These are phyloP conservation scores for Salix purpurea DNA, from an alignment of 345 rosid species.

Conservation along the genomic window DNA sequence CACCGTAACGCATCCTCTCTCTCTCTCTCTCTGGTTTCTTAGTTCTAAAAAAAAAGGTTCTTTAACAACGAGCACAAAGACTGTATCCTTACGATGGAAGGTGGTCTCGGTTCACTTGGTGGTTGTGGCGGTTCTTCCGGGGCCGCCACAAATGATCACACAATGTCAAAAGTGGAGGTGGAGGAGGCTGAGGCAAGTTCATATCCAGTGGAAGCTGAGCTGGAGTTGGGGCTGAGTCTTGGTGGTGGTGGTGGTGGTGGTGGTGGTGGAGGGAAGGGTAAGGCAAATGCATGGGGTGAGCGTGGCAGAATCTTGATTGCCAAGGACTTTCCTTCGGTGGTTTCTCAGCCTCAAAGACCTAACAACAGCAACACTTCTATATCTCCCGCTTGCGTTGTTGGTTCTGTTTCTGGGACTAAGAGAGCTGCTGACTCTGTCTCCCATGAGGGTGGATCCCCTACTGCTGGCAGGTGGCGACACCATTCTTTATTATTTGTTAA, in stretches of 20 bases:
- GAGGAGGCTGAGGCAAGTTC: constrained; percentile 39
- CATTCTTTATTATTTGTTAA: not conserved
- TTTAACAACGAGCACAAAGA: not conserved
- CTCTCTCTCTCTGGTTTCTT: constrained; percentile 15
- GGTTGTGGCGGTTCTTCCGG: constrained; percentile 21
- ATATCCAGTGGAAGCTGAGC: constrained; percentile 46
- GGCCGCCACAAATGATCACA: constrained; percentile 29
- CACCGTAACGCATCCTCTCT: not conserved
- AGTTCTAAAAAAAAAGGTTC: not conserved
- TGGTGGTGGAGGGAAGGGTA: constrained; percentile 34
- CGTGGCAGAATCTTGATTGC: constrained; percentile 76
- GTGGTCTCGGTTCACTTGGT: constrained; percentile 35
- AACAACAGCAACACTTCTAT: not conserved
- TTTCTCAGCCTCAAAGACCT: constrained; percentile 20
- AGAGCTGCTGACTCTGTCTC: constrained; percentile 68
- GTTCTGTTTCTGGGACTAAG: constrained; percentile 50
- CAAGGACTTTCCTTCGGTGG: constrained; percentile 60
- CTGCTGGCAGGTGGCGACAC: constrained; percentile 45
- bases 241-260: constrained; percentile 62
- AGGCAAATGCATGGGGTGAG: constrained; percentile 56
- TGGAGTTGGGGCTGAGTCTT: constrained; percentile 65
- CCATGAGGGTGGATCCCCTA: constrained; percentile 59
- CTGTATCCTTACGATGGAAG: constrained; percentile 27
- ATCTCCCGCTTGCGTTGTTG: constrained; percentile 22
- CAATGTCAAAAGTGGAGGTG: constrained; percentile 32